phyloP scores from a whole-genome alignment of 441 rosid genomes.

The Pelargonium australe region DNA sequence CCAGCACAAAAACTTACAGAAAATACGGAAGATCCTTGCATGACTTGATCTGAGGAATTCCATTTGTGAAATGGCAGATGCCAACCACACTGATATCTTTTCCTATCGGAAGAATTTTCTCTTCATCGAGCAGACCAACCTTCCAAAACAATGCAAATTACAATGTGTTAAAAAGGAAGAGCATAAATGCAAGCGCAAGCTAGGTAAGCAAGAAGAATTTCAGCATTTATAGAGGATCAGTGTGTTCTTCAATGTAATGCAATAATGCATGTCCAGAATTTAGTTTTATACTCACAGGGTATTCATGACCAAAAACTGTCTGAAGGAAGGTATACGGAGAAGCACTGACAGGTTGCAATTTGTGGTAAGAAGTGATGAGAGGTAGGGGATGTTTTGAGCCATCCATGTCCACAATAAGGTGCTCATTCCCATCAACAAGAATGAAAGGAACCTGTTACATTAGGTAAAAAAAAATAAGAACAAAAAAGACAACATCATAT shows the following conservation, averaged over 20 bases:
- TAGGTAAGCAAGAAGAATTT: not conserved
- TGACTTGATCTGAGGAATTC: conserved; percentile 67
- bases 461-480: not conserved
- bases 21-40: conserved; percentile 85
- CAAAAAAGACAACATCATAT: not conserved
- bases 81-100: conserved; percentile 72
- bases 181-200: conserved; percentile 9
- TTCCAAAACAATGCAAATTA: conserved; percentile 20
- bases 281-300: conserved; percentile 45
- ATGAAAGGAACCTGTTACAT: conserved; percentile 65
- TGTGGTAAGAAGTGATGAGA: conserved; percentile 68
- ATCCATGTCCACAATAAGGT: conserved; percentile 61
- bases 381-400: conserved; percentile 70
- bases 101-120: conserved; percentile 80
- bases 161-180: not conserved
- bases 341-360: conserved; percentile 64
- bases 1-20: conserved; percentile 47
- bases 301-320: conserved; percentile 76
- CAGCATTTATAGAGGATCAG: not conserved
- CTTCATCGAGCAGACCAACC: conserved; percentile 88
- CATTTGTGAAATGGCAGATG: conserved; percentile 42
- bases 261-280: not conserved
- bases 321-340: conserved; percentile 75
- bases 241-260: not conserved
- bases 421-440: conserved; percentile 50